Evolutionary conservation across 2,329 filamentous ascomycete species (phyloP), one percentile per base, ranked within the genome.

Genomic region (Cladorrhinum sp.): DNA sequence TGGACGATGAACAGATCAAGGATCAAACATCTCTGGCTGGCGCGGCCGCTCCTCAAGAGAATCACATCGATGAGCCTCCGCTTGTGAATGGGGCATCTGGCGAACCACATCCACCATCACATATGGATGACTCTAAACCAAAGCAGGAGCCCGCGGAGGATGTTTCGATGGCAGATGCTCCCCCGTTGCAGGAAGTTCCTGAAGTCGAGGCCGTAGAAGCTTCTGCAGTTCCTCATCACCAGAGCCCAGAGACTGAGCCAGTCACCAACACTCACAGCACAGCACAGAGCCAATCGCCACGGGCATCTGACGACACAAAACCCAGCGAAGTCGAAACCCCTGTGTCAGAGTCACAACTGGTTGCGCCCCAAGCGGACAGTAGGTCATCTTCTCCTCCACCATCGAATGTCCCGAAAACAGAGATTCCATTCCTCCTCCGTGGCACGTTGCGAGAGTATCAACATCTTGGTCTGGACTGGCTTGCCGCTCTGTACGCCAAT

Each of bases 391-490:
- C 75, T 2, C 69, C 73, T 1, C 66, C 71, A 16, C 68, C 32
- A 36, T 36, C 73, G 1, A 70, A 73, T 1, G 70, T 69, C 0
- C 79, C 81, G 60, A 90, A 88, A 66, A 93, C 87, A 0, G 86
- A 90, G 7, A 84, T 95, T 10, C 93, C 92, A 0, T 89, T 92
- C 63, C 82, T 99, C 10, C 79, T 97, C 0, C 88, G 95, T 54
- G 95, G 95, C 20, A 96, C 86, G 0, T 78, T 99, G 10, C 90
- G 96, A 72, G 93, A 96, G 73, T 99, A 99, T 71, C 95, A 99
- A 69, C 95, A 97, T 70, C 91, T 91, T 70, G 96, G 95, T n/a
- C 78, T 99, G 7, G 95, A 99, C 72, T 99, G 95, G 95, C 86
- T 99, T 51, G 92, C 93, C 1, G 91, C 92, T 0, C 82, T 99